Base-by-base conservation (phyloP, 192 early-diverging fungal species). In the Rhizoclosmatium globosum region DNA sequence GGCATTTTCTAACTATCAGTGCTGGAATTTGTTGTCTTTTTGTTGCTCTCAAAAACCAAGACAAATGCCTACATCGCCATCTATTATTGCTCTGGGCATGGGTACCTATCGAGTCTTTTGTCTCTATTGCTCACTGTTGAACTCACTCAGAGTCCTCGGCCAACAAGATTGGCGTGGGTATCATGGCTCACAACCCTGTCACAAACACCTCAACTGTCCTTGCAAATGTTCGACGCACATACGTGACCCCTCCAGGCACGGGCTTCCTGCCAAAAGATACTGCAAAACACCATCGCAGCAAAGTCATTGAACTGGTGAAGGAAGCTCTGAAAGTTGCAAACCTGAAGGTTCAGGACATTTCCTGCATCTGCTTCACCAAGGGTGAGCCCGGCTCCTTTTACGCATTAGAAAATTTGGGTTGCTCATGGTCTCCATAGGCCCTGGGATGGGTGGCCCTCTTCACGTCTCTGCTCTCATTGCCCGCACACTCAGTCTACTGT, bases 391-490 rank as follows among this genome's bases (percentile, higher is more conserved):
- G 31, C 17, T 79, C 43, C 64, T 0, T 17, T 39, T 31, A 21
- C 41, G 13, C 17, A 17, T 3, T 47, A 31, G 31, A 31, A 31
- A 31, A 31, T 31, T 31, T 31, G 31, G 31, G 56, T 23, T 67
- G 47, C 53, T 47, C 4, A 31, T 58, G 47, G 50, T 57, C n/a
- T 70, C 6, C 65, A 43, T 60, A 91, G 97, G 98, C 0, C 98
- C 98, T 11, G 98, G 98, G 1, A 99, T 99, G 97, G 97, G 95
- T 2, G 95, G 94, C n/a, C 98, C 98, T 1, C 83, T 99, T 73
- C 87, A 88, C 23, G 94, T 94, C 2, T 95, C 97, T 2, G 97
- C 96, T 11, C 82, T 97, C 56, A 96, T 96, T 6, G 96, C 98
- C 0, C 90, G 98, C 64, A 99, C 97, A 6, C 82, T 99, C 43